phyloP scores from a whole-genome alignment of 2,329 filamentous ascomycete species.

The Metarhizium brunneum region DNA sequence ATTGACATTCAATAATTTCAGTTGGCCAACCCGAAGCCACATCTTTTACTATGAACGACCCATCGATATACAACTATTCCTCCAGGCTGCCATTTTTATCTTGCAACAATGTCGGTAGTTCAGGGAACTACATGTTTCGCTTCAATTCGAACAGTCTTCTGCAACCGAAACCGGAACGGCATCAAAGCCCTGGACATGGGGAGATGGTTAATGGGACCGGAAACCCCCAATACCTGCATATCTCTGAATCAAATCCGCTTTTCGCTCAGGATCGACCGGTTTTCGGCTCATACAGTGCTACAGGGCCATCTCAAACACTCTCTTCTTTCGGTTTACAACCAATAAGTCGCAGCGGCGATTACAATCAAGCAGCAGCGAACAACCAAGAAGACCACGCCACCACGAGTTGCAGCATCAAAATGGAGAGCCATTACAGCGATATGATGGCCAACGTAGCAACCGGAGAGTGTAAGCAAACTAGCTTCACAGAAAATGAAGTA shows the following conservation, averaged over 20 bases:
- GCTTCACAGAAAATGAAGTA: constrained; percentile 7
- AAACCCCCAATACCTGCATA: constrained; percentile 16
- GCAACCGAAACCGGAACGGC: constrained; percentile 19
- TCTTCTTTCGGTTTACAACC: constrained; percentile 21
- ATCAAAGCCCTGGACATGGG: constrained; percentile 9
- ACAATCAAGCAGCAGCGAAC: constrained; percentile 8
- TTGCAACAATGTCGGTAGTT: constrained; percentile 14
- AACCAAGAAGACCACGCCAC: constrained; percentile 8
- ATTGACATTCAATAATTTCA: constrained; percentile 8
- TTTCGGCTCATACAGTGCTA: constrained; percentile 16
- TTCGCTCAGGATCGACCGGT: constrained; percentile 23
- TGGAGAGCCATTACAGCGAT: constrained; percentile 17
- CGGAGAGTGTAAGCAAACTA: constrained; percentile 15
- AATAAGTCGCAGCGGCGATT: constrained; percentile 16
- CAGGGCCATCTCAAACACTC: constrained; percentile 12
- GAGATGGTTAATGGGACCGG: constrained; percentile 13
- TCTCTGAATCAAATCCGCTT: constrained; percentile 22
- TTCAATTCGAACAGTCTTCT: constrained; percentile 13
- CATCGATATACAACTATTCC: constrained; percentile 21
- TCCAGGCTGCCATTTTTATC: constrained; percentile 18
- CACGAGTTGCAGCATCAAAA: constrained; percentile 12
- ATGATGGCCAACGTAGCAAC: constrained; percentile 11
- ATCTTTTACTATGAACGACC: constrained; percentile 19
- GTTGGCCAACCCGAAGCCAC: constrained; percentile 16
- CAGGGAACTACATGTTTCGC: constrained; percentile 18